Evolutionary conservation across 108 stramenopile species (phyloP), one percentile per base, ranked within the genome.

Genomic region (Conticribra guillardii): DNA sequence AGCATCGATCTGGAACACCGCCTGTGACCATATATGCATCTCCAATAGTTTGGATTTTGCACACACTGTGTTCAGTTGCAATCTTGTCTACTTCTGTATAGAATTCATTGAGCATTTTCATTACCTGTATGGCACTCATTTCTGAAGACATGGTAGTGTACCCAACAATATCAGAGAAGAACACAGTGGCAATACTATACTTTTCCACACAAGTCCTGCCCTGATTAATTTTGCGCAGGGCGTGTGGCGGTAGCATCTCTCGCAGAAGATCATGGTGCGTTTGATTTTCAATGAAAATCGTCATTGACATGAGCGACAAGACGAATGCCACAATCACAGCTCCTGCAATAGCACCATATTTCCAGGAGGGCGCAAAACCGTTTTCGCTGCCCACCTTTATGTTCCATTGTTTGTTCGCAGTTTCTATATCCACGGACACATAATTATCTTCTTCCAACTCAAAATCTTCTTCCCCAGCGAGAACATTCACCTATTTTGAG

Each of bases 31-130:
- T 79, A 28, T 82, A 78, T 2, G 81, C 71, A 44, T 77, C 76
- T 0, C 81, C 89, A 28, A 87, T 88, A 4, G 86, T 90, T 54
- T 90, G 87, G 8, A 87, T 31, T 59, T 90, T 90, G 64, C 54
- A 86, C 11, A 87, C 45, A 18, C 41, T 22, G 24, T 73, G 72
- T 48, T 69, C 56, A 1, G 30, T 50, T 8, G 66, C 53, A 26
- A 82, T 46, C 17, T 22, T n/a, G 68, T 88, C 82, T 9, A 84
- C 74, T 32, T 32, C 56, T 16, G 62, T 79, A 61, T 81, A 90
- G 17, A 87, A 31, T n/a, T 81, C 74, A 51, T 87, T 83, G 37
- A 87, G 70, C 76, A 87, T 69, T 28, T 61, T 23, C 67, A 85
- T 74, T 2, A 83, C 80, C 37, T 76, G 50, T 4, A 24, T 7